These are phyloP conservation scores for Tremellales sp. DNA, from an alignment of 1,284 basidiomycete species.

Conservation along the genomic window DNA sequence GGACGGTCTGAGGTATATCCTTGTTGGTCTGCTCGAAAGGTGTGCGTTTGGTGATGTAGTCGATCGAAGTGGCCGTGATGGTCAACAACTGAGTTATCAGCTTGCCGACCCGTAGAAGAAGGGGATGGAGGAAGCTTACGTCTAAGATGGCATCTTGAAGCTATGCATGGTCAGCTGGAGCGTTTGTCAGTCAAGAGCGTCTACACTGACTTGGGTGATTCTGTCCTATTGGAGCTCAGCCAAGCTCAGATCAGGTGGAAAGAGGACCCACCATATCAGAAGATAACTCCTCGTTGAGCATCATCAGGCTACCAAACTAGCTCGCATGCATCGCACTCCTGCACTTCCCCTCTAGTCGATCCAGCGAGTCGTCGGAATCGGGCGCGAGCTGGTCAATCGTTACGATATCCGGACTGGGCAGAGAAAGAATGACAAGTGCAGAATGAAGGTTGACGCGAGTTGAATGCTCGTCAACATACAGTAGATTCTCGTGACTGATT, in stretches of 20 bases:
- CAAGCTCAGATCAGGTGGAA: not conserved
- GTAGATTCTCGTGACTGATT: too few species aligned
- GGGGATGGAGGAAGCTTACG: conserved; percentile 21
- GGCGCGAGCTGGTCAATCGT: too few species aligned
- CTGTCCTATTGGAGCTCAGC: conserved; percentile 35
- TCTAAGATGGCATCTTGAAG: conserved; percentile 49
- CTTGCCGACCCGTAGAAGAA: not conserved
- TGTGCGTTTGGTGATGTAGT: conserved; percentile 45
- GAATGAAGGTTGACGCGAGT: too few species aligned
- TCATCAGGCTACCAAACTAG: conserved; percentile 14
- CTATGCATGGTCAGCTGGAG: conserved; percentile 11
- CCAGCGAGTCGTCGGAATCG: too few species aligned
- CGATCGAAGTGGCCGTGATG: conserved; percentile 45
- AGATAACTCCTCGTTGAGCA: conserved; percentile 48
- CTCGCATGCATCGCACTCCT: too few species aligned
- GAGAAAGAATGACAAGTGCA: too few species aligned
- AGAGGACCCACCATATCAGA: conserved; percentile 42
- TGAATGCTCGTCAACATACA: too few species aligned
- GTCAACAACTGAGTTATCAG: conserved; percentile 36
- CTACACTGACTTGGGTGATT: conserved; percentile 40
- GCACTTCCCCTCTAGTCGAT: too few species aligned
- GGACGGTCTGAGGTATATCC: conserved; percentile 37
- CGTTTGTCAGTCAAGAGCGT: not conserved
- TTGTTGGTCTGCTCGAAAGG: conserved; percentile 43
- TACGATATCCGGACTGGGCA: too few species aligned